These are phyloP conservation scores for Tilletia horrida DNA, from an alignment of 1,284 basidiomycete species.

Conservation along the genomic window DNA sequence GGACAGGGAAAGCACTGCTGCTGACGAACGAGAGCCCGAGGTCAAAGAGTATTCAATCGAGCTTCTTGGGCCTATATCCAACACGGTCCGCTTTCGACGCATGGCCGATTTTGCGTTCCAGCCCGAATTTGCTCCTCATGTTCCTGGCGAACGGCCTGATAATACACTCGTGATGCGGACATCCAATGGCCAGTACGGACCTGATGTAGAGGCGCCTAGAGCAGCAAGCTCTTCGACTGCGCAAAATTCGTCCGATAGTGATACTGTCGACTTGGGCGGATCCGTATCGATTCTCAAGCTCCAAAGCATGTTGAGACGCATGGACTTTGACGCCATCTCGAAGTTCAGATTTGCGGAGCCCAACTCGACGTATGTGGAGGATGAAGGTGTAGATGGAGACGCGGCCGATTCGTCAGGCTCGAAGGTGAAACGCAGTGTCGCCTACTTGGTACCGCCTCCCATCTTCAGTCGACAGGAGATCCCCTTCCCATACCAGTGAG, in stretches of 20 bases:
- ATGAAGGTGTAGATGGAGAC: not conserved
- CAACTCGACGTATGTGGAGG: conserved; percentile 34
- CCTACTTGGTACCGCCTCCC: conserved; percentile 45
- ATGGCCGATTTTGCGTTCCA: conserved; percentile 51
- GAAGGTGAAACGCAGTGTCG: conserved; percentile 24
- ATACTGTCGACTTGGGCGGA: not conserved
- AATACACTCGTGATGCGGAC: not conserved
- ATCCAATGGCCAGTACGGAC: not conserved
- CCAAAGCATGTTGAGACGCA: conserved; percentile 34
- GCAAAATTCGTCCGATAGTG: not conserved
- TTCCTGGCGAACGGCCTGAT: not conserved
- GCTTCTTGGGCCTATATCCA: conserved; percentile 70
- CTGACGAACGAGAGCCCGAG: conserved; percentile 23
- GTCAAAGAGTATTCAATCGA: conserved; percentile 68
- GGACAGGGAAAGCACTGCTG: not conserved
- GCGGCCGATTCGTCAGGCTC: no score
- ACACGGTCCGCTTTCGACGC: conserved; percentile 76
- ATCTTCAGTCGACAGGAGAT: conserved; percentile 44
- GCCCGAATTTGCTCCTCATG: conserved; percentile 26
- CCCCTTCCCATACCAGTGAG: conserved; percentile 35
- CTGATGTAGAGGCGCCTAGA: not conserved
- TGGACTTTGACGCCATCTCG: conserved; percentile 39
- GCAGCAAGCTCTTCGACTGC: not conserved
- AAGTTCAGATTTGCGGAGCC: conserved; percentile 30
- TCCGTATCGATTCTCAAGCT: conserved; percentile 22